These are phyloP conservation scores for Ustilaginoidea virens DNA, from an alignment of 2,329 filamentous ascomycete genomes.

Conservation along the genomic window DNA sequence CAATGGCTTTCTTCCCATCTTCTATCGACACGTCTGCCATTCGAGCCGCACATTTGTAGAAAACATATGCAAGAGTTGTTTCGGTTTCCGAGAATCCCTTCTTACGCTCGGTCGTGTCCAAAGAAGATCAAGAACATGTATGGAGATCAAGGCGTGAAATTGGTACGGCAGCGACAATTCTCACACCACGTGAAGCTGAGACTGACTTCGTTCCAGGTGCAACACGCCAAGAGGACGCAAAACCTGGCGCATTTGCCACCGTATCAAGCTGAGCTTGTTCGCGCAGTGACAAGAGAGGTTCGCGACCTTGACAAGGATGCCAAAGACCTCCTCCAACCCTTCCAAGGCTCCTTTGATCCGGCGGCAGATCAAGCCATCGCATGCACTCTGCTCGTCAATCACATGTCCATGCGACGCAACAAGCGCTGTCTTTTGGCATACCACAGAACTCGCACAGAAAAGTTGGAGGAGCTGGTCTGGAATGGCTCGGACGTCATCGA, in stretches of 20 bases:
- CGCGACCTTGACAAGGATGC: constrained; percentile 86
- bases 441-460: constrained; percentile 77
- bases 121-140: constrained; percentile 50
- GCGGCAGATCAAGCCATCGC: constrained; percentile 68
- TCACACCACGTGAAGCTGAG: neutral
- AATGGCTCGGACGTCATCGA: constrained; percentile 73
- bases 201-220: constrained; percentile 42
- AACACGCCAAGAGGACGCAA: constrained; percentile 90
- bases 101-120: too few relatives aligned
- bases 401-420: constrained; percentile 88
- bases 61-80: too few relatives aligned
- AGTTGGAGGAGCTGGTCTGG: constrained; percentile 90
- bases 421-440: constrained; percentile 93
- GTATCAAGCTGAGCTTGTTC: constrained; percentile 85
- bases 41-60: too few relatives aligned
- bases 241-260: constrained; percentile 73
- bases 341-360: constrained; percentile 74
- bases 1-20: too few relatives aligned
- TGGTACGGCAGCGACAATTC: constrained; percentile 40
- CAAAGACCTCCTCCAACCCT: constrained; percentile 61
- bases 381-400: constrained; percentile 80
- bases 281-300: constrained; percentile 76
- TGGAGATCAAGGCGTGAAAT: constrained; percentile 72
- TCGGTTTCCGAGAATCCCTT: too few relatives aligned
- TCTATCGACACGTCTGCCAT: too few relatives aligned